Conservation (phyloP, 331 rosid genomes). For the Acacia pycnantha region DNA sequence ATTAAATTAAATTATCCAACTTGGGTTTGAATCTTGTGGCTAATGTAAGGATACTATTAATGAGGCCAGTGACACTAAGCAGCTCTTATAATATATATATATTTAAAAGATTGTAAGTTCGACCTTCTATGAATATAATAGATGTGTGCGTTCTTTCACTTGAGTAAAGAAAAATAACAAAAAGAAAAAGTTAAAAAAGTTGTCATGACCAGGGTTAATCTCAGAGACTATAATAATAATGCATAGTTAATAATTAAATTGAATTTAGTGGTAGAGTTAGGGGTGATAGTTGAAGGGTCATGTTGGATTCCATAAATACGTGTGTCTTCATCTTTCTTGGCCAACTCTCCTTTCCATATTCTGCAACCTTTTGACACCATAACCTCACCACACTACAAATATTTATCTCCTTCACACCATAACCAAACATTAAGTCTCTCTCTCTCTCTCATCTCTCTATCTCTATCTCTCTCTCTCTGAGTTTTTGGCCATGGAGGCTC, state of each 20-base stretch:
- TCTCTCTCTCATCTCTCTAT: neutral
- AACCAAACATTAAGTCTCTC: neutral
- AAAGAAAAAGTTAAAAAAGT: no score
- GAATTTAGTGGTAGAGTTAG: neutral
- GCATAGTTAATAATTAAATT: neutral
- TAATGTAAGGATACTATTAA: no score
- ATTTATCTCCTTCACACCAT: neutral
- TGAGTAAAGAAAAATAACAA: no score
- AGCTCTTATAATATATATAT: no score
- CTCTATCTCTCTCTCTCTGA: neutral
- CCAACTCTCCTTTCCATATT: slow-evolving; percentile 47
- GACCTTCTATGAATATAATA: no score
- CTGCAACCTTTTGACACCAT: slow-evolving; percentile 29
- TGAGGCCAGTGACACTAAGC: no score
- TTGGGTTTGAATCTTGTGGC: no score
- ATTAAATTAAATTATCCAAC: neutral
- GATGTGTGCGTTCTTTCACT: no score
- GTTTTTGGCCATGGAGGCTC: slow-evolving; percentile 44
- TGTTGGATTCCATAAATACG: slow-evolving; percentile 51
- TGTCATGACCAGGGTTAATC: neutral
- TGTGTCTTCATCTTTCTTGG: slow-evolving; percentile 35
- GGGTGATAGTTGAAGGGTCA: slow-evolving; percentile 55
- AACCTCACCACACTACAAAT: neutral
- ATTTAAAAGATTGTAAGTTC: no score
- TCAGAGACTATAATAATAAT: no score